Evolutionary conservation across 2,329 filamentous ascomycete species (phyloP).

Genomic region (Scopulariopsis brevicaulis): DNA sequence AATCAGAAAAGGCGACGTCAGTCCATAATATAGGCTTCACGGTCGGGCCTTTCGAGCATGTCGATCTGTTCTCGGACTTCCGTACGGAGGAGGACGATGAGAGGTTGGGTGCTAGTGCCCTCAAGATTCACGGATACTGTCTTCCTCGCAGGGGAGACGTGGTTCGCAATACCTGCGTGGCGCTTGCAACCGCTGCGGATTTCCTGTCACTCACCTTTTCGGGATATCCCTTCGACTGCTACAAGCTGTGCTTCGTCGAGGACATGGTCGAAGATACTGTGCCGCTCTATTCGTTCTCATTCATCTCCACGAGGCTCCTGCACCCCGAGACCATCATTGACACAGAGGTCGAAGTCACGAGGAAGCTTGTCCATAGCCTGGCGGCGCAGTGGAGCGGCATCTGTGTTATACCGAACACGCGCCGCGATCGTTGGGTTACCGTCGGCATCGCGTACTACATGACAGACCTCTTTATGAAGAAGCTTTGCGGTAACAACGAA

Average conservation of each 20-base stretch:
- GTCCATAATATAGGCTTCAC: constrained; percentile 89
- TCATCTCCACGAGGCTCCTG: constrained; percentile 78
- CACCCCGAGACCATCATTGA: constrained; percentile 81
- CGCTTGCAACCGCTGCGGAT: constrained; percentile 80
- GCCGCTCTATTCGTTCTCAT: constrained; percentile 70
- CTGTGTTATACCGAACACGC: constrained; percentile 75
- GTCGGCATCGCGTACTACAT: constrained; percentile 90
- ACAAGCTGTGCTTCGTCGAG: constrained; percentile 90
- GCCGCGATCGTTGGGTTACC: constrained; percentile 77
- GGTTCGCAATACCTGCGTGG: constrained; percentile 75
- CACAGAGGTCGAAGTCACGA: constrained; percentile 68
- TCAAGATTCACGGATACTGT: constrained; percentile 86
- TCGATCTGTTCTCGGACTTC: constrained; percentile 76
- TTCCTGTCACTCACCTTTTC: constrained; percentile 82
- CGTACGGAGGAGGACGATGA: constrained; percentile 87
- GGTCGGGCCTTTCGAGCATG: constrained; percentile 86
- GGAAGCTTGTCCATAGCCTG: constrained; percentile 70
- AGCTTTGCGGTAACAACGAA: constrained; percentile 87
- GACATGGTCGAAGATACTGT: constrained; percentile 68
- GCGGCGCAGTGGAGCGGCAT: constrained; percentile 93
- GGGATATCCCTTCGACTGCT: constrained; percentile 82
- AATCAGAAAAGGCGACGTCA: constrained; percentile 61
- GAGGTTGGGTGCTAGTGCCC: constrained; percentile 75
- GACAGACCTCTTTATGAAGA: constrained; percentile 85
- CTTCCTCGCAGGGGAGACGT: constrained; percentile 73